A percentile compares a stretch with the other conserved stretches of the same genome.
phyloP scores from a whole-genome alignment of 306 rosid genomes.

The Pterocarpus santalinus region DNA sequence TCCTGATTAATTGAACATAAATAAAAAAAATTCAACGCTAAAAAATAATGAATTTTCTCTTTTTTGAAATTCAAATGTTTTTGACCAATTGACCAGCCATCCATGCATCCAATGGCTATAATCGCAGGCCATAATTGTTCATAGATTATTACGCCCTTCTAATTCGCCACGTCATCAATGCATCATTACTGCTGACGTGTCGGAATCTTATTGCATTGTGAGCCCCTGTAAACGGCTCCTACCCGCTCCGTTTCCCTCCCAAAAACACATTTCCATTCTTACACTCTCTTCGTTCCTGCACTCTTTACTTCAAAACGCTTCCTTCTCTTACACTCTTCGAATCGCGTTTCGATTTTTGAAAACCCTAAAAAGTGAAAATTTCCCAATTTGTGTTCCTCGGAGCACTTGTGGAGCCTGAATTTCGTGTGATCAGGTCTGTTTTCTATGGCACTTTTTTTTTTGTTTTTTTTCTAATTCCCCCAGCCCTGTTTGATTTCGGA shows the following conservation, averaged over 20 bases:
- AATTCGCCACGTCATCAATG: conserved; percentile 38
- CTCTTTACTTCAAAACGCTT: neutral
- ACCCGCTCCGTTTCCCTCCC: conserved; percentile 43
- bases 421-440: conserved; percentile 37
- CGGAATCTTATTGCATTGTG: neutral
- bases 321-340: conserved; percentile 5
- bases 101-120: neutral
- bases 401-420: neutral
- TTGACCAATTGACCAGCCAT: neutral
- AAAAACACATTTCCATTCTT: conserved; percentile 35
- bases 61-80: conserved; percentile 33
- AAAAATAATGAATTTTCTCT: neutral
- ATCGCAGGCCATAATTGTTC: neutral
- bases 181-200: conserved; percentile 40
- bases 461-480: neutral
- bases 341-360: conserved; percentile 16
- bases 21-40: neutral
- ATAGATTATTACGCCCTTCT: neutral
- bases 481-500: conserved; percentile 34
- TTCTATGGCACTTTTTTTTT: neutral
- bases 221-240: conserved; percentile 52
- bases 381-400: neutral
- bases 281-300: neutral
- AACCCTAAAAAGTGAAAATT: neutral
- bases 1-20: conserved; percentile 5